Percentiles rank a stretch among this genome's conserved stretches.
Conservation (phyloP, 352 stramenopile genomes). For the Phytophthora crassamura region DNA sequence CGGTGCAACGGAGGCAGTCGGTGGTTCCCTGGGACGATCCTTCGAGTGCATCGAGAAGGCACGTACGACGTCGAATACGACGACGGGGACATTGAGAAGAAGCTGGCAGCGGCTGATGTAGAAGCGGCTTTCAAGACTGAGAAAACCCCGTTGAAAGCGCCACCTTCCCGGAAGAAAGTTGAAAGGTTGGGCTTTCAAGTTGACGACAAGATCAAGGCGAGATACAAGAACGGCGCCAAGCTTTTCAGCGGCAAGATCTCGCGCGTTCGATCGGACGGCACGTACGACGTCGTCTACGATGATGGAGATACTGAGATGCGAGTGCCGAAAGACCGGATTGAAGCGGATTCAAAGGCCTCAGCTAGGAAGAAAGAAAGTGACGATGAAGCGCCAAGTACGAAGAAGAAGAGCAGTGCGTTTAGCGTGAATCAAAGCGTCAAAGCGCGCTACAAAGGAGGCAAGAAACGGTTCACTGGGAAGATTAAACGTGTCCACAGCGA, state of each 20-base stretch:
- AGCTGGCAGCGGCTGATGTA: conserved; percentile 32
- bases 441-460: conserved; percentile 55
- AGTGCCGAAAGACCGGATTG: conserved; percentile 35
- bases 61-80: conserved; percentile 71
- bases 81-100: conserved; percentile 56
- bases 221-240: conserved; percentile 47
- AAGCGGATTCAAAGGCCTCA: conserved; percentile 1
- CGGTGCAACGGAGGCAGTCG: conserved; percentile 76
- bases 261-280: conserved; percentile 54
- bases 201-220: conserved; percentile 46
- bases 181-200: conserved; percentile 21
- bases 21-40: conserved; percentile 71
- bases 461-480: conserved; percentile 54
- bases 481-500: conserved; percentile 60
- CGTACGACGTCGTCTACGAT: conserved; percentile 75
- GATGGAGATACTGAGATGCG: conserved; percentile 54
- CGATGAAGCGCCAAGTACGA: conserved; percentile 8
- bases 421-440: conserved; percentile 43
- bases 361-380: conserved; percentile 6
- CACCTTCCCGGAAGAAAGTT: conserved; percentile 29
- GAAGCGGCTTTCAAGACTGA: conserved; percentile 12
- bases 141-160: conserved; percentile 12
- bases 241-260: conserved; percentile 57
- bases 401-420: conserved; percentile 29
- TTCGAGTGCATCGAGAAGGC: conserved; percentile 56